Evolutionary conservation across 108 stramenopile genomes (phyloP).

Genomic region (Bacterosira constricta): DNA sequence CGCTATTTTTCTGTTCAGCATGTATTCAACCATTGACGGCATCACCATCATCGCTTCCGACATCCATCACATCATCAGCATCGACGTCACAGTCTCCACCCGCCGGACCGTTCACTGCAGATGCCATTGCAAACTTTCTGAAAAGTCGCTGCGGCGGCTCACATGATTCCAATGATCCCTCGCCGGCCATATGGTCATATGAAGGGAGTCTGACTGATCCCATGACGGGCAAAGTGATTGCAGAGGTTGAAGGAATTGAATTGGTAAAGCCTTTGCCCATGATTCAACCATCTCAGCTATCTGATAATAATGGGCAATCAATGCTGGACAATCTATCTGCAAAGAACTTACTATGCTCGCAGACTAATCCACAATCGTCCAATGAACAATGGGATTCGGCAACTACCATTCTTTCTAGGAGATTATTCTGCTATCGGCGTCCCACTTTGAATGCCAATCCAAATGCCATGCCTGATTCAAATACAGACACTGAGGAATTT

Average conservation of each 20-base stretch:
- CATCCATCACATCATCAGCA: background rate
- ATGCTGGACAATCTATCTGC: constrained; percentile 21
- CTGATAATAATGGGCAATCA: background rate
- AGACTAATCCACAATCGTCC: background rate
- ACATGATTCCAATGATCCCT: background rate
- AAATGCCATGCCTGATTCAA: too few relatives aligned
- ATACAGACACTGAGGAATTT: background rate
- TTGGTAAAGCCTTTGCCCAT: constrained; percentile 48
- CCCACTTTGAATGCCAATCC: too few relatives aligned
- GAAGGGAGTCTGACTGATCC: constrained; percentile 66
- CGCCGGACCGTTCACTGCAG: constrained; percentile 4
- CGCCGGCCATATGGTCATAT: constrained; percentile 44
- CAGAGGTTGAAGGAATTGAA: constrained; percentile 76
- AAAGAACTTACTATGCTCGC: constrained; percentile 15
- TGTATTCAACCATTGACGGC: background rate
- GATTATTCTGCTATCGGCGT: constrained; percentile 73
- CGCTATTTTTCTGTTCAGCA: background rate
- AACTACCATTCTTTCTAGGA: constrained; percentile 61
- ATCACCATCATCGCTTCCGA: background rate
- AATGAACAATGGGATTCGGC: constrained; percentile 52
- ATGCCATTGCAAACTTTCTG: constrained; percentile 18
- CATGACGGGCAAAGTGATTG: constrained; percentile 62
- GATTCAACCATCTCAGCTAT: constrained; percentile 9
- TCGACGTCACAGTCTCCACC: background rate
- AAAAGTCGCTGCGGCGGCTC: constrained; percentile 11